Base-by-base conservation (phyloP, 768 basidiomycete genomes). In the Termitomyces heimii region DNA sequence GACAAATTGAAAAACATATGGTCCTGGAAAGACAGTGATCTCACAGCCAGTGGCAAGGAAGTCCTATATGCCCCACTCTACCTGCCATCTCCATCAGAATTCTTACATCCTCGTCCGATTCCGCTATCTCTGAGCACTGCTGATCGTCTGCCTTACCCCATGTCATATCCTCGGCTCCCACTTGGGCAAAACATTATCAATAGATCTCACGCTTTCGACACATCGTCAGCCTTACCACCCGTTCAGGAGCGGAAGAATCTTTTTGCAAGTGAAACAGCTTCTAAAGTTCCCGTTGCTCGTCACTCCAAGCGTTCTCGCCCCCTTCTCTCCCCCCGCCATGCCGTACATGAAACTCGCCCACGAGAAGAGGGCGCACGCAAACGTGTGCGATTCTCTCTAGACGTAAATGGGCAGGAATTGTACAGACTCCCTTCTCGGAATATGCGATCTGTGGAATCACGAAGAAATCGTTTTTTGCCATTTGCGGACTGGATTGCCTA, bases 401-500 rank as follows among this genome's bases (percentile, higher is more conserved):
- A 48, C 13, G 5, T 29, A 14, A 26, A 32, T 45, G 18, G 40
- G 3, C 32, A 7, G 39, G 22, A 9, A 10, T 10, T 34, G 28
- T 39, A 4, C 32, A 40, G 29, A 13, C 24, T 39, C 10, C 55
- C 37, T 52, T 28, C 51, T 39, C 26, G n/a, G 24, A 52, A 40
- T 10, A 40, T 4, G n/a, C 55, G 14, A 6, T 14, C 16, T 20
- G 14, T 26, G 16, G 18, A 18, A 39, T 35, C 24, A 8, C 2
- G 22, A n/a, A 35, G 31, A n/a, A 32, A 28, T 34, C 43, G 49
- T 31, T 53, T 58, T 31, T 31, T 39, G 16, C 57, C 57, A 3
- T 58, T 61, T 22, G 57, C 57, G 1, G 39, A 55, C n/a, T 61
- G 60, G 60, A 42, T 55, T 20, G 53, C 47, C 8, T 28, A 60